Conservation (phyloP, 768 basidiomycete genomes). For the Mrakia blollopis region DNA sequence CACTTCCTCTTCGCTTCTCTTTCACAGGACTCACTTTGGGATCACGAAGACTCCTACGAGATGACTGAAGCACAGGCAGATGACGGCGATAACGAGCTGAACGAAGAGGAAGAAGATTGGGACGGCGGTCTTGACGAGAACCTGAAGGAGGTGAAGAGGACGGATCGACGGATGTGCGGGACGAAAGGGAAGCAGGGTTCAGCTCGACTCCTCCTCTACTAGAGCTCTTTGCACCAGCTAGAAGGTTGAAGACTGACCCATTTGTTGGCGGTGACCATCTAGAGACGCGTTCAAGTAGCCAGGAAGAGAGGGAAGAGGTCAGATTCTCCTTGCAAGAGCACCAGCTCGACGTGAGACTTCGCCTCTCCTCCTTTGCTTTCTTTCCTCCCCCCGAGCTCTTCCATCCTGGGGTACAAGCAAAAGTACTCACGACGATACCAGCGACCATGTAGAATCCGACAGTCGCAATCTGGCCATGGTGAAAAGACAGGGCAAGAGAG, state of each 20-base stretch:
- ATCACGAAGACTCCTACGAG: slow-evolving; percentile 36
- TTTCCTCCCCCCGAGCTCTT: not conserved
- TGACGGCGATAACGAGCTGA: slow-evolving; percentile 72
- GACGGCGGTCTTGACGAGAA: slow-evolving; percentile 63
- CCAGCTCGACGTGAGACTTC: not conserved
- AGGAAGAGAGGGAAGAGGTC: not conserved
- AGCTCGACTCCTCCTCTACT: not conserved
- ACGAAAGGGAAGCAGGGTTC: no score
- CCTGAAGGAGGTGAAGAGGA: slow-evolving; percentile 45
- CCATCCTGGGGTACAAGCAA: not conserved
- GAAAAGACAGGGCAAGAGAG: not conserved
- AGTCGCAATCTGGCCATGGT: not conserved
- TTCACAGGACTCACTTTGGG: slow-evolving; percentile 17
- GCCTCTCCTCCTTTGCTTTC: not conserved
- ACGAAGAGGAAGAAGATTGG: slow-evolving; percentile 83
- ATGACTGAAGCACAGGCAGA: slow-evolving; percentile 58
- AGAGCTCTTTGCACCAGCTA: not conserved
- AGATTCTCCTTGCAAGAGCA: not conserved
- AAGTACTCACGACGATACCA: slow-evolving; percentile 2
- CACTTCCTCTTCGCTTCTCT: not conserved
- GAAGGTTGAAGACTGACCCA: slow-evolving; percentile 6
- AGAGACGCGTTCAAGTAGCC: not conserved
- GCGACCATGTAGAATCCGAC: slow-evolving; percentile 20
- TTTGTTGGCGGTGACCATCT: slow-evolving; percentile 33
- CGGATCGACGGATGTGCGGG: not conserved